Base-by-base conservation (phyloP, 306 rosid species). In the Oemleria cerasiformis region DNA sequence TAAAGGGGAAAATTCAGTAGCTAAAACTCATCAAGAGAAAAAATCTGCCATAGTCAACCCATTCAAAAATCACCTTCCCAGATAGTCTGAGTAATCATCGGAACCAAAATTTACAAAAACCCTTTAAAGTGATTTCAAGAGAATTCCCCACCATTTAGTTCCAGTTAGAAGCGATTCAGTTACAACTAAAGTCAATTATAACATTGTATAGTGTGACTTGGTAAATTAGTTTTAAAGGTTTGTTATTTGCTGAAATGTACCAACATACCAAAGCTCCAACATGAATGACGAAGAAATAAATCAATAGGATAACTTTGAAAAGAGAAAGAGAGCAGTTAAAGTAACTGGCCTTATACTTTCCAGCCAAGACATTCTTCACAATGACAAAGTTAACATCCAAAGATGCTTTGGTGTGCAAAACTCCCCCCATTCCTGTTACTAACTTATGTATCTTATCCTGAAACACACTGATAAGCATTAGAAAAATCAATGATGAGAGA, bases 351-450 rank as follows among this genome's bases (percentile, higher is more conserved):
- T 91, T 89, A 89, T 94, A 94, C 78, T 94, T 94, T 23, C 88
- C 88, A 71, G 98, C 97, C 84, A 89, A 82, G 70, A 91, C 98
- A 83, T 81, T 91, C 80, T 91, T 94, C 73, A 81, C 96, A 47
- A 94, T 76, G 63, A 94, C 92, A 76, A 91, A 91, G 84, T 84
- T 87, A 74, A 94, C 81, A 82, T 89, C 97, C 72, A 71, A 73
- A 49, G 87, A 89, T 71, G 90, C 73, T 82, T 82, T 91, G 39
- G 74, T 36, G 34, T 81, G 89, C 36, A 94, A 79, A 75, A 85
- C 79, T 84, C 97, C 98, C 25, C 97, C 98, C 98, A 94, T 94
- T 77, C 90, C 84, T 72, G 83, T 83, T 54, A 94, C 96, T 59
- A 91, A 78, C 76, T 83, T 83, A 73, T 78, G 85, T 80, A 93